A percentile compares a stretch with the other conserved stretches of the same genome.
Conservation (phyloP, 2,329 filamentous ascomycete genomes). For the Raffaelea ambrosiae region DNA sequence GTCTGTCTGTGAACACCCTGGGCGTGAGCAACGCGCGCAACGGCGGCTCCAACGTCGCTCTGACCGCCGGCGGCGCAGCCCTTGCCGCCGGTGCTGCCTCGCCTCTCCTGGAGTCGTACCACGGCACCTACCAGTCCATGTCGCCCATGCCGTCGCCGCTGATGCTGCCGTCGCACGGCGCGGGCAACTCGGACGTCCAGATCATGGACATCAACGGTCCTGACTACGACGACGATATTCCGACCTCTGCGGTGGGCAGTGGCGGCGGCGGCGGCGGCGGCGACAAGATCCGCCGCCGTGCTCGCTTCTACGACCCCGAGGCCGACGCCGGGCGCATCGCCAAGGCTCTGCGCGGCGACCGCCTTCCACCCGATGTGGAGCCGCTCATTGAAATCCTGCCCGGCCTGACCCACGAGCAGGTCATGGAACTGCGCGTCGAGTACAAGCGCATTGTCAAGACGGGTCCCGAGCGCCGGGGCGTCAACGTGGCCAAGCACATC, state of each 20-base stretch:
- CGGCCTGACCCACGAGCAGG: slow-evolving; percentile 74
- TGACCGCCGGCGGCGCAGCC: slow-evolving; percentile 53
- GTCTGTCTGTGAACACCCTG: slow-evolving; percentile 40
- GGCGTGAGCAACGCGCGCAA: slow-evolving; percentile 21
- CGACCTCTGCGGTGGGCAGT: background rate
- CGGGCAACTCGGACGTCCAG: slow-evolving; percentile 17
- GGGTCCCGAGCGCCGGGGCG: slow-evolving; percentile 61
- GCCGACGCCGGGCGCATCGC: slow-evolving; percentile 71
- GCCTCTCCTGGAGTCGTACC: slow-evolving; percentile 84
- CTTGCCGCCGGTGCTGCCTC: slow-evolving; percentile 59
- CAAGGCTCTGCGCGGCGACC: slow-evolving; percentile 61
- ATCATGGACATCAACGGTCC: slow-evolving; percentile 44
- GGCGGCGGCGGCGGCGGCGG: slow-evolving; percentile 23
- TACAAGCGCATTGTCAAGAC: slow-evolving; percentile 89
- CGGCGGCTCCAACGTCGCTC: slow-evolving; percentile 28
- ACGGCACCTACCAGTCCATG: slow-evolving; percentile 86
- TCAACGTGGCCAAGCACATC: slow-evolving; percentile 81
- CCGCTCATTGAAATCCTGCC: slow-evolving; percentile 79
- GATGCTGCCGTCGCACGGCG: slow-evolving; percentile 40
- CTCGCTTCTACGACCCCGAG: slow-evolving; percentile 76
- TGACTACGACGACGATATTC: slow-evolving; percentile 35
- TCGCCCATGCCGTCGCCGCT: slow-evolving; percentile 89
- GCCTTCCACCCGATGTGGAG: slow-evolving; percentile 54
- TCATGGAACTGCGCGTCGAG: slow-evolving; percentile 75
- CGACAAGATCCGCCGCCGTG: slow-evolving; percentile 46